Evolutionary conservation across 2,329 filamentous ascomycete genomes (phyloP).

Genomic region (Xylariaceae sp.): DNA sequence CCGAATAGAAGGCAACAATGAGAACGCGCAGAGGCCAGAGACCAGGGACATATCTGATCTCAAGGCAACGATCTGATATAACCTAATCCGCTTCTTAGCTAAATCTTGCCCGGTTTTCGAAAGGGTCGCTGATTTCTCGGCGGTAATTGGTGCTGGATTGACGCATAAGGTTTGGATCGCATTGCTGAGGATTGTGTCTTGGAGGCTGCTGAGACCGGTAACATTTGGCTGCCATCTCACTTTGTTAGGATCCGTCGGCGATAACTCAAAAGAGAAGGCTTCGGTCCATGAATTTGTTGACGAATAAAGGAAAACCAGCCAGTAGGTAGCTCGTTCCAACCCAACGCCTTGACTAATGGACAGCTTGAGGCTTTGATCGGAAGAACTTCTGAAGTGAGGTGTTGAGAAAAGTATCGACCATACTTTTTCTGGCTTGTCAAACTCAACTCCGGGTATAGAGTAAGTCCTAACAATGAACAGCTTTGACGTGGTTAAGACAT

Average conservation of each 20-base stretch:
- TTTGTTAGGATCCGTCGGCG: slow-evolving; percentile 20
- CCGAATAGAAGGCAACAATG: slow-evolving; percentile 9
- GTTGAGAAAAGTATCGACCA: slow-evolving; percentile 40
- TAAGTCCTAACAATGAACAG: slow-evolving; percentile 29
- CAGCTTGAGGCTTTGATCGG: slow-evolving; percentile 40
- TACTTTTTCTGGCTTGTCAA: slow-evolving; percentile 21
- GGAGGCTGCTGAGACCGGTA: slow-evolving; percentile 14
- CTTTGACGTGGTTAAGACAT: slow-evolving; percentile 30
- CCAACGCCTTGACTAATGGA: slow-evolving; percentile 31
- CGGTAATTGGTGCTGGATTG: slow-evolving; percentile 27
- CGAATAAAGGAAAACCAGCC: slow-evolving; percentile 29
- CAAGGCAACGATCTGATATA: slow-evolving; percentile 46
- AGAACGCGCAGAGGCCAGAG: slow-evolving; percentile 35
- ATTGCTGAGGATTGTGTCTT: slow-evolving; percentile 4
- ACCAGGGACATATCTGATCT: slow-evolving; percentile 41
- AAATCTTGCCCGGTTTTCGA: slow-evolving; percentile 28
- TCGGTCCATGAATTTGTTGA: slow-evolving; percentile 26
- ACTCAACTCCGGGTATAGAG: slow-evolving; percentile 18
- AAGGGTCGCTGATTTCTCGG: slow-evolving; percentile 7
- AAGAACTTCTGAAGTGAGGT: slow-evolving; percentile 41
- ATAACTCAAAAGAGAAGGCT: slow-evolving; percentile 26
- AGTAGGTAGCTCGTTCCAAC: slow-evolving; percentile 14
- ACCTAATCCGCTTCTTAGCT: slow-evolving; percentile 35
- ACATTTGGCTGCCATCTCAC: slow-evolving; percentile 27
- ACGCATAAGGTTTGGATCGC: slow-evolving; percentile 24